Base-by-base conservation (phyloP, 192 early-diverging fungal species). In the Rhizophagus sp. region DNA sequence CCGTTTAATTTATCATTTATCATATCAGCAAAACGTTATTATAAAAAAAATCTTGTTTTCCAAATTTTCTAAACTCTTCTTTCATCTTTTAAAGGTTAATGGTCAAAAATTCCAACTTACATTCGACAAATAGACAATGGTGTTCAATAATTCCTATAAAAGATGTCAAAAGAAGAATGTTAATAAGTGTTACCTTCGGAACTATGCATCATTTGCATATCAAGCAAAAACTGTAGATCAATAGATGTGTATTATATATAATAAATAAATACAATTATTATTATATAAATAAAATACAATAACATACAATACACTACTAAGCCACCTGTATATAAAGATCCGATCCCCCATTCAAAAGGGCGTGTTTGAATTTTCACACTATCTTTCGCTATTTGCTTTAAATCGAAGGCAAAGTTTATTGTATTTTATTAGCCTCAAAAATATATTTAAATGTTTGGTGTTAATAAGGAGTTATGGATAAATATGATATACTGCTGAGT, bases 401-500 rank as follows among this genome's bases (percentile, higher is more conserved):
- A 30, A 30, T 30, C 30, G 30, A 30, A 30, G 30, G 30, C 30
- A 30, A 30, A 30, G 30, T 30, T 30, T 30, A 4, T 57, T 57
- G 17, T 57, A 57, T 44, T 57, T 57, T 57, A 57, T 57, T 57
- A 57, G 52, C 2, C 15, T 57, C 19, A 57, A 57, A n/a, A 19
- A 5, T 17, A 57, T 19, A 57, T 4, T 57, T 57, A 19, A 57
- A 57, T 57, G 52, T 15, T 57, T 57, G 15, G 2, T 57, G 17
- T 15, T 15, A 36, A 15, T 50, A 50, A 50, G 11, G 11, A 50
- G 67, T 44, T 50, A 77, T 77, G 75, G 75, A 77, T 47, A 65
- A 65, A 66, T 77, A 66, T 52, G 78, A 79, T 66, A 17, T 69
- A 27, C 4, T 79, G 8, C 27, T 79, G 19, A n/a, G 34, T 69